Base-by-base conservation (phyloP, 208 protist species). In the Trypanosoma melophagium region DNA sequence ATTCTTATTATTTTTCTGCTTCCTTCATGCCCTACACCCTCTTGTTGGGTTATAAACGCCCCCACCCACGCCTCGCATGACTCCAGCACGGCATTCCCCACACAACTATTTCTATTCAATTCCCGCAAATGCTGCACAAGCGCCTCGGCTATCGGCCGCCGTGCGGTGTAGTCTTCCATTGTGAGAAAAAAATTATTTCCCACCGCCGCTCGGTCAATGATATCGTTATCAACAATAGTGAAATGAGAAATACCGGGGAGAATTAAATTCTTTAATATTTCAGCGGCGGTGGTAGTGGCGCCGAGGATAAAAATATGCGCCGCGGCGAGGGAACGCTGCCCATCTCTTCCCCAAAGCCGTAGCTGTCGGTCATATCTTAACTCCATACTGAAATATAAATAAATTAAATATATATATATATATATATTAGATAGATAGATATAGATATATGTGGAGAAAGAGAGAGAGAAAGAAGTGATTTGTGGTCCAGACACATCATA, bases 151-250 rank as follows among this genome's bases (percentile, higher is more conserved):
- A 97, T 65, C 8, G 93, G 62, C 38, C 78, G 41, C 38, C 90
- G 89, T 41, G 96, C 45, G 9, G 31, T 21, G 17, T 76, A 45
- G 45, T 72, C 69, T 3, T 45, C 41, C 3, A 67, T 31, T 1
- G 80, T 61, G 22, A 99, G 60, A 69, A 99, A 99, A 73, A 99
- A 99, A 73, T 99, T 99, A 50, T 91, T 92, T n/a, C 95, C 97
- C 2, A 98, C 60, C 47, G 98, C 90, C 7, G 74, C 68, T 1
- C 66, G 65, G 9, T 66, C 81, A 2, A 98, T 91, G 7, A 76
- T 54, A 12, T 69, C 56, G 52, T 89, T 91, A 71, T 99, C 98
- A 3, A 99, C 94, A 16, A 99, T 71, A 0, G 96, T 98, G 58
- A 98, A 94, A 21, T 69, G 53, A 28, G 89, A 89, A 53, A 99